Conservation (phyloP, 352 stramenopile species). For the Phytophthora crassamura region DNA sequence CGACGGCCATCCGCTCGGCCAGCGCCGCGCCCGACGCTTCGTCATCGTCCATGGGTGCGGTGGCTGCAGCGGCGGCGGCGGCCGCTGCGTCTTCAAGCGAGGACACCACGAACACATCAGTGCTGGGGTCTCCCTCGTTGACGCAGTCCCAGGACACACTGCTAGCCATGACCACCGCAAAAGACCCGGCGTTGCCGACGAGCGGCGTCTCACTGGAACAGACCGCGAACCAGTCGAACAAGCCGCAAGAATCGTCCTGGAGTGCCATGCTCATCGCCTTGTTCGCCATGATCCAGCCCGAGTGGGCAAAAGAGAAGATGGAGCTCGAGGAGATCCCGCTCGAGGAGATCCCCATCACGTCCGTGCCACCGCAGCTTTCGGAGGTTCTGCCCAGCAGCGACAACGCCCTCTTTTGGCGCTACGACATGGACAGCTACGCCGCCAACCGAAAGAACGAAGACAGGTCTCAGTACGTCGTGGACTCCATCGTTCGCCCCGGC, state of each 20-base stretch:
- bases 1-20: constrained; percentile 26
- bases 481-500: constrained; percentile 35
- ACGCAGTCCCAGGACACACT: constrained; percentile 7
- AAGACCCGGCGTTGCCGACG: constrained; percentile 2
- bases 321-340: constrained; percentile 46
- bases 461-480: constrained; percentile 62
- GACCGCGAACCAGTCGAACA: constrained; percentile 9
- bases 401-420: constrained; percentile 60
- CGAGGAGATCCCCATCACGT: constrained; percentile 55
- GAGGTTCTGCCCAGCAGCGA: constrained; percentile 55
- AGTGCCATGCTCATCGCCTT: constrained; percentile 63
- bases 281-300: constrained; percentile 68
- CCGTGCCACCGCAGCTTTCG: constrained; percentile 58
- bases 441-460: constrained; percentile 74
- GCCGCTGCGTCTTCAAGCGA: constrained; percentile 14
- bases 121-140: constrained; percentile 8
- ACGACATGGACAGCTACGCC: constrained; percentile 76
- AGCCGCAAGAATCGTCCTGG: constrained; percentile 45
- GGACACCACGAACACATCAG: constrained; percentile 13
- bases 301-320: constrained; percentile 56
- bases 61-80: constrained; percentile 4
- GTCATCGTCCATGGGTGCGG: constrained; percentile 12
- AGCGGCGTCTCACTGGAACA: constrained; percentile 10
- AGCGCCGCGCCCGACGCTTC: constrained; percentile 26
- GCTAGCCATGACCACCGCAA: constrained; percentile 1